A percentile compares a stretch with the other conserved stretches of the same genome.
Conservation (phyloP, 176 grass and related monocot genomes). For the Triticum dicoccoides region DNA sequence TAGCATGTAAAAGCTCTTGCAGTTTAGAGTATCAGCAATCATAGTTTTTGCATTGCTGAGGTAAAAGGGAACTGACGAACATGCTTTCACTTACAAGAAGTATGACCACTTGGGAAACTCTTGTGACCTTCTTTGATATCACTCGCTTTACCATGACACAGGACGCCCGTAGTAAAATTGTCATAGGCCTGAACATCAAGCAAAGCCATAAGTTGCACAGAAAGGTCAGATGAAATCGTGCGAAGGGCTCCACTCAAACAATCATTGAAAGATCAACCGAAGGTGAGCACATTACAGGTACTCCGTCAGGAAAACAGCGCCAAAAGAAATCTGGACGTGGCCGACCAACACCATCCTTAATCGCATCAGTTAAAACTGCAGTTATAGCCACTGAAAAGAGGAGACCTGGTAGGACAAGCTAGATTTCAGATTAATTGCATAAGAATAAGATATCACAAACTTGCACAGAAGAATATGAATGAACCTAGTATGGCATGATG, state of each 20-base stretch:
- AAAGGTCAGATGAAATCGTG: neutral
- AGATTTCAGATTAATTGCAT: conserved; percentile 21
- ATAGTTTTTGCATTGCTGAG: neutral
- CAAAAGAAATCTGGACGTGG: conserved; percentile 86
- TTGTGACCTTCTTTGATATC: conserved; percentile 85
- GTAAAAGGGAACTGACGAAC: conserved; percentile 10
- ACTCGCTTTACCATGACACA: conserved; percentile 68
- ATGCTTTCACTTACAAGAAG: conserved; percentile 59
- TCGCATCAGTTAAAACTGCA: conserved; percentile 74
- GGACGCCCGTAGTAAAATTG: conserved; percentile 47
- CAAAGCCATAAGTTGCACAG: neutral
- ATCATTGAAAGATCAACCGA: neutral
- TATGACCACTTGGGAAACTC: conserved; percentile 82
- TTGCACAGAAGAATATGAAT: neutral
- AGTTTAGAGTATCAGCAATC: neutral
- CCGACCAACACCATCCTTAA: conserved; percentile 75
- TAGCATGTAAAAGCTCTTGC: neutral
- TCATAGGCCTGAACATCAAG: conserved; percentile 47
- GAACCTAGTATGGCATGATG: conserved; percentile 75
- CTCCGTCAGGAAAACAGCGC: conserved; percentile 79
- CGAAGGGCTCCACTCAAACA: neutral
- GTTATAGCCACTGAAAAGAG: conserved; percentile 78
- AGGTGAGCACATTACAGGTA: conserved; percentile 31
- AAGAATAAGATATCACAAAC: conserved; percentile 2
- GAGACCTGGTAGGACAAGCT: conserved; percentile 43